A percentile compares a stretch with the other conserved stretches of the same genome.
Conservation (phyloP, 2,329 filamentous ascomycete species). For the Nemania sp. region DNA sequence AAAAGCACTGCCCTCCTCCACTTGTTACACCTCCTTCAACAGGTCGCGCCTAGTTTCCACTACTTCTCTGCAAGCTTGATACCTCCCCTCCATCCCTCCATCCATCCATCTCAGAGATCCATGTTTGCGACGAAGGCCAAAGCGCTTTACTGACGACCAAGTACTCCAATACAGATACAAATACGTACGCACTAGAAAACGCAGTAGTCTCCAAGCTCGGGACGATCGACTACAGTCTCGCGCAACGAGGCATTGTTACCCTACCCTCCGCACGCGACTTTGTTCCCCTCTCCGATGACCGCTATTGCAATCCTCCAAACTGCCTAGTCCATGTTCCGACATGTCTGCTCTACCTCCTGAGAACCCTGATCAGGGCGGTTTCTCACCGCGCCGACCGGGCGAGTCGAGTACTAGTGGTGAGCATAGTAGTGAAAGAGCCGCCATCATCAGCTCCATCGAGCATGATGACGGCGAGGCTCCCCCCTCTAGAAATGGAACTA, state of each 20-base stretch:
- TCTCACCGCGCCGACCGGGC: neutral
- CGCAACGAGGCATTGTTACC: constrained; percentile 12
- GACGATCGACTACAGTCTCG: neutral
- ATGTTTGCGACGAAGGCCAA: neutral
- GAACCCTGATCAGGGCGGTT: constrained; percentile 3
- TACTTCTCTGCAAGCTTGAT: constrained; percentile 1
- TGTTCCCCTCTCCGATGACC: constrained; percentile 28
- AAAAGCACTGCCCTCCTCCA: neutral
- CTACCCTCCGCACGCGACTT: neutral
- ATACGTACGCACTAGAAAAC: constrained; percentile 7
- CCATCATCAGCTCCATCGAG: neutral
- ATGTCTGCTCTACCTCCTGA: constrained; percentile 33
- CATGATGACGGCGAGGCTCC: neutral
- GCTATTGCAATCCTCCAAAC: constrained; percentile 10
- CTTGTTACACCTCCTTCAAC: neutral
- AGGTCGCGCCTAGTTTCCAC: neutral
- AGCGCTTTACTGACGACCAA: constrained; percentile 7
- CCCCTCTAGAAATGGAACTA: neutral
- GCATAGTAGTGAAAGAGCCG: neutral
- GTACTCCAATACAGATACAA: neutral
- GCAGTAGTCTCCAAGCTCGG: constrained; percentile 9
- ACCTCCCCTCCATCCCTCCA: constrained; percentile 1
- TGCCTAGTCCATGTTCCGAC: constrained; percentile 32
- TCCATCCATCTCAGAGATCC: neutral
- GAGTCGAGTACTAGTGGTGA: neutral